These are phyloP conservation scores for Volvariella volvacea DNA, from an alignment of 1,284 basidiomycete species.

Conservation along the genomic window DNA sequence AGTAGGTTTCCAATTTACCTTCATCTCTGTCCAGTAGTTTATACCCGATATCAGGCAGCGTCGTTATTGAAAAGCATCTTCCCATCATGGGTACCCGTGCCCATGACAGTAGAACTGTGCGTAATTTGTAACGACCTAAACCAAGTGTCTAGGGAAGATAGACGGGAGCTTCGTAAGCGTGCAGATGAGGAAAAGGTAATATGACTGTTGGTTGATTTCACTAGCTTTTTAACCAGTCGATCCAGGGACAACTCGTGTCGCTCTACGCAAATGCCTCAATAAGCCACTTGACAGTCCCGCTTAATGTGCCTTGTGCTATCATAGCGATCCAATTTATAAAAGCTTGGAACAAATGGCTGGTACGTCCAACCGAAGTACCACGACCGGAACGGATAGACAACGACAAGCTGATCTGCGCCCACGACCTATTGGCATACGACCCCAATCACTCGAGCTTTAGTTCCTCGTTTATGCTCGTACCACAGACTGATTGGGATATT, in stretches of 20 bases:
- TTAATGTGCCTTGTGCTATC: slow-evolving; percentile 47
- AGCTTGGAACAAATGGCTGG: slow-evolving; percentile 63
- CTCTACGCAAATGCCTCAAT: slow-evolving; percentile 51
- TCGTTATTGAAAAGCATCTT: slow-evolving; percentile 50
- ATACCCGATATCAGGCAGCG: slow-evolving; percentile 54
- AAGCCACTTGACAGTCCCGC: slow-evolving; percentile 34
- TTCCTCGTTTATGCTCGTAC: slow-evolving; percentile 46
- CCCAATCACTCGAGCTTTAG: slow-evolving; percentile 53
- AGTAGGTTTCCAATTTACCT: slow-evolving; percentile 17
- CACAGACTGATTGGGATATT: slow-evolving; percentile 55
- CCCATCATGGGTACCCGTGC: slow-evolving; percentile 55
- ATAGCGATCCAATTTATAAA: slow-evolving; percentile 56
- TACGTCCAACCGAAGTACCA: slow-evolving; percentile 43
- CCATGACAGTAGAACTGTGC: slow-evolving; percentile 47
- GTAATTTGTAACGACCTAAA: slow-evolving; percentile 49
- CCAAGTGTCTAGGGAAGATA: slow-evolving; percentile 52
- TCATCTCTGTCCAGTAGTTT: neutral
- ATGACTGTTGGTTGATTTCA: neutral
- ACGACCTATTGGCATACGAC: slow-evolving; percentile 58
- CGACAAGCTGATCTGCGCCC: slow-evolving; percentile 56
- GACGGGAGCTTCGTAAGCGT: slow-evolving; percentile 47
- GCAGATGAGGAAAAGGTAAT: slow-evolving; percentile 72
- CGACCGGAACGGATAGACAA: slow-evolving; percentile 64
- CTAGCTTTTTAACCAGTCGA: neutral
- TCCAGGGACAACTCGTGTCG: slow-evolving; percentile 50